phyloP scores from a whole-genome alignment of 805 yeast genomes.

The Pichia occidentalis region DNA sequence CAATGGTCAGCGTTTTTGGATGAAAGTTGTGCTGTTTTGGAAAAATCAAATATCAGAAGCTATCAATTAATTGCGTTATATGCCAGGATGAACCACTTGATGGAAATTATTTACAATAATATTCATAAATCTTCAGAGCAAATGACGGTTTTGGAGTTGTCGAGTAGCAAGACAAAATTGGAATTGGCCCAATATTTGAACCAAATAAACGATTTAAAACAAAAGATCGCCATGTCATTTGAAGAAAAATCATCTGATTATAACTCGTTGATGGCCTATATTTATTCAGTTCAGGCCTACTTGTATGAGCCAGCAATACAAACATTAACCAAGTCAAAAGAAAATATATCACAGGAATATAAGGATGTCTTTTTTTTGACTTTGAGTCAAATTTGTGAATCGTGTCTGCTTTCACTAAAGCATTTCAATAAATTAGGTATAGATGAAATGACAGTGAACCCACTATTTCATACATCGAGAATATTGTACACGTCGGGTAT shows the following conservation, averaged over 20 bases:
- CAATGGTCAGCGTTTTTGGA: slow-evolving; percentile 62
- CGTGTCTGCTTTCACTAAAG: slow-evolving; percentile 46
- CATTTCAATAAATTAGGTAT: slow-evolving; percentile 40
- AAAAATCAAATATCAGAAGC: slow-evolving; percentile 27
- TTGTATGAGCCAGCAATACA: slow-evolving; percentile 47
- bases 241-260: slow-evolving; percentile 32
- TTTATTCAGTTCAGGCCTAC: slow-evolving; percentile 60
- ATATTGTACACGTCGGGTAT: slow-evolving; percentile 61
- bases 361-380: slow-evolving; percentile 16
- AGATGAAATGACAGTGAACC: slow-evolving; percentile 47
- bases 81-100: slow-evolving; percentile 49
- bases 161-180: slow-evolving; percentile 30
- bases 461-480: slow-evolving; percentile 50
- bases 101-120: slow-evolving; percentile 55
- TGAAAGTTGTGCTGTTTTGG: slow-evolving; percentile 49
- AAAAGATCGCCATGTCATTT: slow-evolving; percentile 28
- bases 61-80: slow-evolving; percentile 46
- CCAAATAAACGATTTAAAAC: slow-evolving; percentile 36
- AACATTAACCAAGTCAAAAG: slow-evolving; percentile 15
- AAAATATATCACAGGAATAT: slow-evolving; percentile 27
- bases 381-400: slow-evolving; percentile 37
- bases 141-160: slow-evolving; percentile 25
- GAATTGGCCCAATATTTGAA: slow-evolving; percentile 44
- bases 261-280: slow-evolving; percentile 38
- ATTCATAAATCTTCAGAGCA: slow-evolving; percentile 38